Conservation (phyloP, 2,329 filamentous ascomycete genomes). For the Camillea tinctor region DNA sequence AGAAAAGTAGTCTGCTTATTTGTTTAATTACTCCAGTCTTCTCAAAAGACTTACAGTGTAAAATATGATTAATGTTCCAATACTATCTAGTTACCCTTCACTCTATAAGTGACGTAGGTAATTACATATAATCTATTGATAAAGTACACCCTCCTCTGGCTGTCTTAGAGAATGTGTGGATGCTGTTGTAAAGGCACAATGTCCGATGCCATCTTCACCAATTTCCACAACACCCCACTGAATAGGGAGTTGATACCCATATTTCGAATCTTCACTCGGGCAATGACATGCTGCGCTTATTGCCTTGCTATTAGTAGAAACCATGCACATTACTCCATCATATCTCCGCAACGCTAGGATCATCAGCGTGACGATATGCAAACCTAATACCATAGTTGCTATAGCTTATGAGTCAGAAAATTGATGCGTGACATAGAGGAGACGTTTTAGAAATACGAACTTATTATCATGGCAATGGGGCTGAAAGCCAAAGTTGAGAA, state of each 20-base stretch:
- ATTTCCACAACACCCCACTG: slow-evolving; percentile 28
- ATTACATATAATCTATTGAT: slow-evolving; percentile 1
- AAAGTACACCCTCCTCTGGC: slow-evolving; percentile 8
- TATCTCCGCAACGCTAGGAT: slow-evolving; percentile 27
- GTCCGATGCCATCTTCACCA: slow-evolving; percentile 13
- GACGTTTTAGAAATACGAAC: slow-evolving; percentile 1
- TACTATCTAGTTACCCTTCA: too few species aligned
- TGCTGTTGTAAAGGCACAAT: slow-evolving; percentile 25
- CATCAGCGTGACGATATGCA: slow-evolving; percentile 14
- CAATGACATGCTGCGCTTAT: slow-evolving; percentile 33
- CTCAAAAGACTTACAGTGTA: too few species aligned
- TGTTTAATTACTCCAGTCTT: too few species aligned
- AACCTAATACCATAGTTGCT: slow-evolving; percentile 17
- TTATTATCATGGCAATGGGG: slow-evolving; percentile 28
- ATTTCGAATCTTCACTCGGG: slow-evolving; percentile 17
- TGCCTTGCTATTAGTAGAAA: slow-evolving; percentile 31
- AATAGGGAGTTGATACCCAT: slow-evolving; percentile 26
- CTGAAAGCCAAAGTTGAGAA: slow-evolving; percentile 34
- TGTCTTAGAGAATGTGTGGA: slow-evolving; percentile 8
- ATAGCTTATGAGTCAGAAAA: not conserved
- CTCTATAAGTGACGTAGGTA: too few species aligned
- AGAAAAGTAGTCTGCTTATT: too few species aligned
- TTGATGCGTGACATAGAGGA: too few species aligned
- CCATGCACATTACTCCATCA: slow-evolving; percentile 33
- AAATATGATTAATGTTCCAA: too few species aligned